Percentiles rank a stretch among this genome's conserved stretches.
Evolutionary conservation across 164 flowering plant species (phyloP).

Genomic region (Stephania japonica): DNA sequence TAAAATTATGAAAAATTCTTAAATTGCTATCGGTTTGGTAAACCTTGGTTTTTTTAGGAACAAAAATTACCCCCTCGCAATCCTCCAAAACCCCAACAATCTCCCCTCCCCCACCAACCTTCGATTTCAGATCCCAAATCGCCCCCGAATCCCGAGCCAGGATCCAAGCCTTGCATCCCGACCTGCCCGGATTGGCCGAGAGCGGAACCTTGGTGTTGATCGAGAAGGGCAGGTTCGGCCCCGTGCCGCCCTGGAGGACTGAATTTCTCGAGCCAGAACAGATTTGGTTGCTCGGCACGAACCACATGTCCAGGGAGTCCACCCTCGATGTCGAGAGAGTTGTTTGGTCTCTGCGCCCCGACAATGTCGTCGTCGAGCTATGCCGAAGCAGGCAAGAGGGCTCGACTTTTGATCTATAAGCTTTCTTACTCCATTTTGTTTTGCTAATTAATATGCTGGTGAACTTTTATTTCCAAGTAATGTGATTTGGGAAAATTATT

Average conservation of each 20-base stretch:
- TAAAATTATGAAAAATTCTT: too few relatives aligned
- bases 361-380: slow-evolving; percentile 89
- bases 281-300: slow-evolving; percentile 81
- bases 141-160: slow-evolving; percentile 30
- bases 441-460: too few relatives aligned
- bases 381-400: slow-evolving; percentile 91
- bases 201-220: slow-evolving; percentile 56
- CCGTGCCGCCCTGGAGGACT: slow-evolving; percentile 72
- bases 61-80: slow-evolving; percentile 12
- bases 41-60: too few relatives aligned
- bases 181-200: slow-evolving; percentile 65
- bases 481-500: too few relatives aligned
- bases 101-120: slow-evolving; percentile 67
- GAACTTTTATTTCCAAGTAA: too few relatives aligned
- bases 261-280: slow-evolving; percentile 84
- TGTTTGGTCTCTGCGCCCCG: slow-evolving; percentile 62
- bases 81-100: slow-evolving; percentile 20
- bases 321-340: slow-evolving; percentile 68
- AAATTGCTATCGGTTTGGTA: too few relatives aligned
- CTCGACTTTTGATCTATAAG: neutral
- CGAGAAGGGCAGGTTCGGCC: slow-evolving; percentile 64
- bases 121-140: slow-evolving; percentile 57
- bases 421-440: too few relatives aligned
- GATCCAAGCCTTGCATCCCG: slow-evolving; percentile 48
- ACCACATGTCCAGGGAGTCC: slow-evolving; percentile 49